phyloP scores from a whole-genome alignment of 2,329 filamentous ascomycete species.

The Cryoendolithus antarcticus region DNA sequence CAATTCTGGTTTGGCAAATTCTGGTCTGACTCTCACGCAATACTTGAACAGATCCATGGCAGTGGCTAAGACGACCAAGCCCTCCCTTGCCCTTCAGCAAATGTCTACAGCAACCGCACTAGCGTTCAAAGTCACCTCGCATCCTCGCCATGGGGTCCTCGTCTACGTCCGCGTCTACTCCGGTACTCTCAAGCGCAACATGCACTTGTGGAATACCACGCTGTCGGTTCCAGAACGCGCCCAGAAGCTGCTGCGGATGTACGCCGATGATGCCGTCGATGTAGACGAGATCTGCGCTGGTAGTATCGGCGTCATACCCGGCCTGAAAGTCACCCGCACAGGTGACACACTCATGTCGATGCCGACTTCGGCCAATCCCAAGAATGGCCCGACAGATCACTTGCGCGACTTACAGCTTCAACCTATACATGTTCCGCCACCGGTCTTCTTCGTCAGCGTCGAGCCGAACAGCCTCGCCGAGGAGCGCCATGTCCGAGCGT shows the following conservation, averaged over 20 bases:
- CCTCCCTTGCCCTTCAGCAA: too few species aligned
- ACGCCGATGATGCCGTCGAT: constrained; percentile 75
- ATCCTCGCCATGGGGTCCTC: constrained; percentile 71
- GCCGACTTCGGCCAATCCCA: constrained; percentile 42
- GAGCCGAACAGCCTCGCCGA: constrained; percentile 68
- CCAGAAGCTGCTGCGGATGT: constrained; percentile 75
- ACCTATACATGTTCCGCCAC: constrained; percentile 78
- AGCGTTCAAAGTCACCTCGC: constrained; percentile 89
- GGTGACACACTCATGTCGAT: constrained; percentile 83
- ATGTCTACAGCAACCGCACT: constrained; percentile 31
- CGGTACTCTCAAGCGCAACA: constrained; percentile 62
- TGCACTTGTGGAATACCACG: constrained; percentile 76
- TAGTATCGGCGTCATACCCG: constrained; percentile 87
- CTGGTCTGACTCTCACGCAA: too few species aligned
- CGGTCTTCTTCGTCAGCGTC: constrained; percentile 92
- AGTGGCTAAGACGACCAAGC: too few species aligned
- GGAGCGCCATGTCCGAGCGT: constrained; percentile 65
- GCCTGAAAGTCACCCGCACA: constrained; percentile 81
- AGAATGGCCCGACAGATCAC: constrained; percentile 52
- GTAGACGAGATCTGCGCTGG: constrained; percentile 68
- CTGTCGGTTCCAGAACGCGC: constrained; percentile 65
- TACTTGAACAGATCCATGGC: too few species aligned
- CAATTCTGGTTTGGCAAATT: neutral
- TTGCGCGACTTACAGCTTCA: constrained; percentile 69
- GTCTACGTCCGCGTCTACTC: constrained; percentile 90